These are phyloP conservation scores for Penicillium sp. DNA, from an alignment of 2,329 filamentous ascomycete species.

Conservation along the genomic window DNA sequence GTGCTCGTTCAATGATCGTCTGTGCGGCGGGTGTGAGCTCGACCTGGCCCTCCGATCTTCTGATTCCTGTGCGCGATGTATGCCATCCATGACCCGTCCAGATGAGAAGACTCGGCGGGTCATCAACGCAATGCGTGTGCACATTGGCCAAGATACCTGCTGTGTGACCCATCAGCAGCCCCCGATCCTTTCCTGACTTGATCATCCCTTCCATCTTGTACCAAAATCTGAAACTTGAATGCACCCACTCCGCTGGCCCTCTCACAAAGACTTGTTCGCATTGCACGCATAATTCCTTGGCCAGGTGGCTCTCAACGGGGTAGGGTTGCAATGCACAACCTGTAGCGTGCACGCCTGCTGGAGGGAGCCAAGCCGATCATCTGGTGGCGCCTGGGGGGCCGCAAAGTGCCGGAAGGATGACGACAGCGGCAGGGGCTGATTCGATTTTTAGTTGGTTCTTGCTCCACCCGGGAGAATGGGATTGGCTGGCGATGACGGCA, in stretches of 20 bases:
- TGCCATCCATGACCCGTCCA: constrained; percentile 24
- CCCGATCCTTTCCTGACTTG: constrained; percentile 10
- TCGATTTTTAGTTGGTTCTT: neutral
- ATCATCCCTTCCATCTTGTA: constrained; percentile 15
- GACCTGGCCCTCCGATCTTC: constrained; percentile 15
- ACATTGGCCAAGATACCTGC: constrained; percentile 21
- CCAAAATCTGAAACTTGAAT: neutral
- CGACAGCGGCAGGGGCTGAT: constrained; percentile 24
- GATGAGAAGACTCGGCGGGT: constrained; percentile 22
- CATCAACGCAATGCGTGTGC: constrained; percentile 21
- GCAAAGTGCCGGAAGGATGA: constrained; percentile 22
- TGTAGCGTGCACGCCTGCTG: neutral
- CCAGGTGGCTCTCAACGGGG: neutral
- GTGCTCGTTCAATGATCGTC: neutral
- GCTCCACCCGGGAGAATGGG: constrained; percentile 1
- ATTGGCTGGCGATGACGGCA: constrained; percentile 11
- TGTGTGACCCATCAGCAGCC: constrained; percentile 20
- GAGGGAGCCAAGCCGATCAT: constrained; percentile 9
- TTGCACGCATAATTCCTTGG: neutral
- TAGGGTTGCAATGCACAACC: constrained; percentile 2
- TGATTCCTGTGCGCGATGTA: neutral
- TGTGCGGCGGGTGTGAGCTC: constrained; percentile 10
- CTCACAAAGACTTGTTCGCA: neutral
- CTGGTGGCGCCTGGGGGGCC: constrained; percentile 12
- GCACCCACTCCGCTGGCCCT: neutral